phyloP scores from a whole-genome alignment of 257 asterid species.

The Solanum pinnatisectum region DNA sequence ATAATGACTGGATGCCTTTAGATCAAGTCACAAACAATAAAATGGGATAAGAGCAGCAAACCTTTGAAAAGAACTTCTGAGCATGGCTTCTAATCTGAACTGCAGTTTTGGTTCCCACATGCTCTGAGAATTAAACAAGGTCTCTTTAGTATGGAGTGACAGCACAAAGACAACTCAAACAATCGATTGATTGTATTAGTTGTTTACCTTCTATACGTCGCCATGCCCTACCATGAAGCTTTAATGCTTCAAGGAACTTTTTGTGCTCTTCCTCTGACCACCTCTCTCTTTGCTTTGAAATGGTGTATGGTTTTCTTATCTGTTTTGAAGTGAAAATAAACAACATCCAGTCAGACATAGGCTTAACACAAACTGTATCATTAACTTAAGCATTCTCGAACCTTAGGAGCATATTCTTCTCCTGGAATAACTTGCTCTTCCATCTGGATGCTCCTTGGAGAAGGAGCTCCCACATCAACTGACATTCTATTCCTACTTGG shows the following conservation, averaged over 20 bases:
- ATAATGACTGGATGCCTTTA: constrained; percentile 27
- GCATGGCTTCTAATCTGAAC: constrained; percentile 99
- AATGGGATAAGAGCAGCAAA: constrained; percentile 46
- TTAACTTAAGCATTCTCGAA: background rate
- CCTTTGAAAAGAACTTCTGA: constrained; percentile 95
- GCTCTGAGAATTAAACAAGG: constrained; percentile 35
- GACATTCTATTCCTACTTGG: constrained; percentile 24
- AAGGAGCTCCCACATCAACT: constrained; percentile 18
- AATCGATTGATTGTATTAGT: background rate
- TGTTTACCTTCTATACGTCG: constrained; percentile 77
- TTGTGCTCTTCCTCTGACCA: constrained; percentile 93
- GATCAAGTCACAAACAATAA: constrained; percentile 24
- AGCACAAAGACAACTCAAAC: background rate
- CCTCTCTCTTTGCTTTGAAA: constrained; percentile 86
- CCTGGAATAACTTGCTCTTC: constrained; percentile 19
- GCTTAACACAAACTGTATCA: background rate
- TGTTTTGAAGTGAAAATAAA: constrained; percentile 5
- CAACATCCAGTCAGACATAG: background rate
- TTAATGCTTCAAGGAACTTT: constrained; percentile 79
- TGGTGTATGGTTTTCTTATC: constrained; percentile 88
- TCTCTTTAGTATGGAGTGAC: background rate
- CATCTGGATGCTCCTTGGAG: constrained; percentile 15
- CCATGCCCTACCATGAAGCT: constrained; percentile 91
- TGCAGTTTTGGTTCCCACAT: constrained; percentile 87
- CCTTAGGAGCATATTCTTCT: constrained; percentile 68